Percentiles rank a stretch among this genome's conserved stretches.
phyloP scores from a whole-genome alignment of 2,329 filamentous ascomycete genomes.

The Colletotrichum lentis region DNA sequence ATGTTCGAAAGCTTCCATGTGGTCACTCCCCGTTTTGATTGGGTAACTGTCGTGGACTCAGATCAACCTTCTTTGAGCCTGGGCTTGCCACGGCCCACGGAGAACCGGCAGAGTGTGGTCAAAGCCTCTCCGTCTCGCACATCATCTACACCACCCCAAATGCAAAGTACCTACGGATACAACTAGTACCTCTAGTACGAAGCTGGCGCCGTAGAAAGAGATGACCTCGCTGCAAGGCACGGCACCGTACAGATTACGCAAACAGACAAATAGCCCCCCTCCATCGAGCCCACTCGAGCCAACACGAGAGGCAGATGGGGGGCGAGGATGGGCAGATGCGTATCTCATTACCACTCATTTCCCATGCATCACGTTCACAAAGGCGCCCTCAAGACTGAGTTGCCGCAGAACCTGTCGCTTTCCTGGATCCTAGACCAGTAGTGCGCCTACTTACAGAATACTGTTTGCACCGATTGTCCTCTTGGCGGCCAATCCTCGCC shows the following conservation, averaged over 20 bases:
- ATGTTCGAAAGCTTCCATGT: conserved; percentile 38
- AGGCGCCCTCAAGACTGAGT: conserved; percentile 1
- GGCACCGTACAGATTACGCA: not conserved
- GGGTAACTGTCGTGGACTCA: conserved; percentile 17
- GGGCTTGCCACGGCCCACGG: conserved; percentile 17
- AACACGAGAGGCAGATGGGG: conserved; percentile 8
- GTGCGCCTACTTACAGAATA: too few relatives aligned
- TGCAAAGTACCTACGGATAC: not conserved
- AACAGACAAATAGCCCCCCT: not conserved
- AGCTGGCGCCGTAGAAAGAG: conserved; percentile 2
- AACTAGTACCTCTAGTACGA: not conserved
- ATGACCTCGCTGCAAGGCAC: not conserved
- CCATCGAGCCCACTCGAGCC: not conserved
- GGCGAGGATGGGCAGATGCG: conserved; percentile 5
- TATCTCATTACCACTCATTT: conserved; percentile 29
- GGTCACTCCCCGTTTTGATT: conserved; percentile 26
- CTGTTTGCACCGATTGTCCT: conserved; percentile 11
- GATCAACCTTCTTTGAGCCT: conserved; percentile 13
- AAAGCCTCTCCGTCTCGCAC: conserved; percentile 22
- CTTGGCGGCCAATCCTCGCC: conserved; percentile 14
- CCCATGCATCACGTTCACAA: conserved; percentile 13
- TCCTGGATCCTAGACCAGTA: not conserved
- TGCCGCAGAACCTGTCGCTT: conserved; percentile 15
- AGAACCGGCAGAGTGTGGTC: conserved; percentile 26
- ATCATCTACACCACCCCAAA: not conserved